Evolutionary conservation across 2,329 filamentous ascomycete genomes (phyloP).

Genomic region (Rugonectria rugulosa): DNA sequence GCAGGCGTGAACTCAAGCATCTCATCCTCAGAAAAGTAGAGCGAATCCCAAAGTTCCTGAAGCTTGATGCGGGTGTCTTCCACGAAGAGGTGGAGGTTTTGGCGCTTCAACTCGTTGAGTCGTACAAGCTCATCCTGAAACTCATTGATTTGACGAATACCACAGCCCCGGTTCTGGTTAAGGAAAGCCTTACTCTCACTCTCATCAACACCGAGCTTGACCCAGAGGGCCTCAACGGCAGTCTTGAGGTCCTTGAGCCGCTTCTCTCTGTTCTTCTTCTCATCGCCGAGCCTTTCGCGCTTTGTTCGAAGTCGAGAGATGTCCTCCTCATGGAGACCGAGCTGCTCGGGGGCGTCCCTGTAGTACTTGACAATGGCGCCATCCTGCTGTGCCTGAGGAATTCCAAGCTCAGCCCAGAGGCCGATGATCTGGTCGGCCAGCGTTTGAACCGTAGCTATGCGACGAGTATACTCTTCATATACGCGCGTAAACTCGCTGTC

Average conservation of each 20-base stretch:
- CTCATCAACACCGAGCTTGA: conserved; percentile 84
- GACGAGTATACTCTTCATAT: conserved; percentile 93
- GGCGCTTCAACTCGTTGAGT: conserved; percentile 90
- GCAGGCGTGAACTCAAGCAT: conserved; percentile 98
- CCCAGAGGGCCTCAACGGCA: conserved; percentile 88
- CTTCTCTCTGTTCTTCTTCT: conserved; percentile 87
- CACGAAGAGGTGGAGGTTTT: conserved; percentile 95
- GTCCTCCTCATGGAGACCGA: conserved; percentile 91
- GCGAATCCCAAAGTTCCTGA: conserved; percentile 91
- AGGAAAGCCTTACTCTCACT: conserved; percentile 85
- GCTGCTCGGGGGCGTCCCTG: conserved; percentile 88
- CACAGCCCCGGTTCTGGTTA: conserved; percentile 87
- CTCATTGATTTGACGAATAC: conserved; percentile 91
- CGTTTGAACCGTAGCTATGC: conserved; percentile 77
- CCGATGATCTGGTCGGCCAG: conserved; percentile 87
- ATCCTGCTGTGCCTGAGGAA: conserved; percentile 92
- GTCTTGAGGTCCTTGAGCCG: conserved; percentile 76
- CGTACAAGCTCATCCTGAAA: conserved; percentile 89
- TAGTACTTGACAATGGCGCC: conserved; percentile 86
- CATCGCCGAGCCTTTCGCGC: conserved; percentile 83
- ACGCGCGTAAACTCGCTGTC: conserved; percentile 93
- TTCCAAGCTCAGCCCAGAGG: conserved; percentile 94
- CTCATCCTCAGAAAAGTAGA: conserved; percentile 97
- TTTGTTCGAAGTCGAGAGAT: conserved; percentile 74
- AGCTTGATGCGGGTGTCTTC: conserved; percentile 91